Evolutionary conservation across 2,329 filamentous ascomycete genomes (phyloP), one percentile per base, ranked within the genome.

Genomic region (Fusarium ramigenum): DNA sequence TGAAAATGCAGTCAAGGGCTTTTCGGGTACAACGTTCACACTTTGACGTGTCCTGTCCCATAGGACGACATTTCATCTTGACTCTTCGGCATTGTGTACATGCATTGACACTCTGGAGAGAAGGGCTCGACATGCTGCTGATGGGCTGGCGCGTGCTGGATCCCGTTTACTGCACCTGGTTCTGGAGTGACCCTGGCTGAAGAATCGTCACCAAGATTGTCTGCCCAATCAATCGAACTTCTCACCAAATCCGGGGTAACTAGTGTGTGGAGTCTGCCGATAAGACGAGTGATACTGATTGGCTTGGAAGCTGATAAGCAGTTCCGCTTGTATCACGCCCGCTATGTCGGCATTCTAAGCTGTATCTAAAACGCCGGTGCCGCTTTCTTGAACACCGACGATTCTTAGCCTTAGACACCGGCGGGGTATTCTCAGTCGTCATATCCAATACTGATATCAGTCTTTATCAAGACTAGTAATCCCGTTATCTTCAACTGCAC

Each of bases 221-320:
- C 14, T 28, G 18, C 5, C 50, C 34, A 53, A n/a, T 53, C 9
- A 53, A 9, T 9, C 14, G 5, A 2, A 8, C 4, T n/a, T 16
- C 7, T 21, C 10, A 9, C 19, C 2, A n/a, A 54, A 54, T 28
- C 50, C 1, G 50, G 50, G 34, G 50, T 28, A 39, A n/a, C 7
- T 21, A 39, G 34, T 12, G 14, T n/a, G 23, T 40, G 34, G 50
- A 40, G 19, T 1, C 4, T 4, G 0, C 12, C 10, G 50, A 54
- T 53, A 53, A 39, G 19, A 18, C 2, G 0, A 14, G 2, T 4
- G 7, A 0, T 28, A 10, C 1, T 53, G 14, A 53, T 53, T n/a
- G 50, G 50, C 12, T 7, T 2, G 3, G 0, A 2, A 7, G 14
- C 18, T 5, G 34, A 53, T 37, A 28, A 37, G 14, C 0, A 15